These are phyloP conservation scores for Cicer yamashitae DNA, from an alignment of 306 rosid species.

Conservation along the genomic window DNA sequence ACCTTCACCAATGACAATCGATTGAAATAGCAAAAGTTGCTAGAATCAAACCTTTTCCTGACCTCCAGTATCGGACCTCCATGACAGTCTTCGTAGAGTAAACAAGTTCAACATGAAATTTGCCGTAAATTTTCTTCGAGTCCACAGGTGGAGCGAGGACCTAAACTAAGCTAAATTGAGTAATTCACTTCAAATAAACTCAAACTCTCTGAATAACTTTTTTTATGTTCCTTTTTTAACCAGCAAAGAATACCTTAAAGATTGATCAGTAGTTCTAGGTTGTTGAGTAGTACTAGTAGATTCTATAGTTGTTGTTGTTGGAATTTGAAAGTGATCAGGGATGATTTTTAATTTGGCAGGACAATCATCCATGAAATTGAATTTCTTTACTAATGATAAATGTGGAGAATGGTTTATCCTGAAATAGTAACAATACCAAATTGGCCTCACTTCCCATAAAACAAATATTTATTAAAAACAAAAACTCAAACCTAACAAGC, in stretches of 20 bases:
- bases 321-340: conserved; percentile 73
- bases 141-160: conserved; percentile 54
- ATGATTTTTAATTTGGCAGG: conserved; percentile 69
- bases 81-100: conserved; percentile 61
- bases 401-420: conserved; percentile 33
- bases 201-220: background rate
- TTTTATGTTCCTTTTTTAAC: conserved; percentile 16
- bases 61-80: conserved; percentile 67
- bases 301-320: conserved; percentile 55
- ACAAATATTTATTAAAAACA: background rate
- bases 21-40: conserved; percentile 10
- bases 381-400: conserved; percentile 35
- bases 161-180: conserved; percentile 63
- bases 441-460: background rate
- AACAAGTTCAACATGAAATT: conserved; percentile 74
- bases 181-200: conserved; percentile 42
- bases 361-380: conserved; percentile 77
- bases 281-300: conserved; percentile 51
- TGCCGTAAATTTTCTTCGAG: conserved; percentile 61
- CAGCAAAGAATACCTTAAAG: conserved; percentile 57
- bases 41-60: conserved; percentile 74
- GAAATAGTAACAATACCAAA: conserved; percentile 39
- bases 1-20: conserved; percentile 30
- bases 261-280: conserved; percentile 54
- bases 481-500: background rate